Conservation (phyloP, 371 early-diverging fungal genomes). For the Smittium culicis region DNA sequence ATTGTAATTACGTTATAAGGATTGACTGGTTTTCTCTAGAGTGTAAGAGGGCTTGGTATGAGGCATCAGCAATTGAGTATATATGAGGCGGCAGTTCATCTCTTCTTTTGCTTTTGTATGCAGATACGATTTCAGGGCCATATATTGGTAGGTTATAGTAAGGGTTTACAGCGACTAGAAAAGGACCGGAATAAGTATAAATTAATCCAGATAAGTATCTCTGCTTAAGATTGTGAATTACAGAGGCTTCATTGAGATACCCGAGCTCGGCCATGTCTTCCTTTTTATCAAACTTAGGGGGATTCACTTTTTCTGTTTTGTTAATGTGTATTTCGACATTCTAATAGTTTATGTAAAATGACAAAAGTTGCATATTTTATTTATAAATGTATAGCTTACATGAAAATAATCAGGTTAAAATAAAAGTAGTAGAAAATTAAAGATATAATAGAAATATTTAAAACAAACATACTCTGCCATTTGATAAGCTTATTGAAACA, state of each 20-base stretch:
- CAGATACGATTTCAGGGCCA: slow-evolving; percentile 58
- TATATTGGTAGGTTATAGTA: slow-evolving; percentile 91
- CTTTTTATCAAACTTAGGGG: slow-evolving; percentile 95
- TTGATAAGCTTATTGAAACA: slow-evolving; percentile 54
- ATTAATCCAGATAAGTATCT: slow-evolving; percentile 85
- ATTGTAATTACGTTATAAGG: slow-evolving; percentile 64
- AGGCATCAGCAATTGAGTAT: slow-evolving; percentile 87
- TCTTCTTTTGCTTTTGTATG: slow-evolving; percentile 75
- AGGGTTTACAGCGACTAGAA: slow-evolving; percentile 98
- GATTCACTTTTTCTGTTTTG: slow-evolving; percentile 93
- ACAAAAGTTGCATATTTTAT: neutral
- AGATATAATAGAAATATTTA: neutral
- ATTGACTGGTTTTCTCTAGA: slow-evolving; percentile 95
- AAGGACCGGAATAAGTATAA: slow-evolving; percentile 99
- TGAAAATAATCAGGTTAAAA: no score
- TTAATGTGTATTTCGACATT: slow-evolving; percentile 43
- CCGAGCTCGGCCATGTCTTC: slow-evolving; percentile 98
- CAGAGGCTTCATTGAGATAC: slow-evolving; percentile 96
- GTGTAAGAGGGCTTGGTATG: slow-evolving; percentile 90
- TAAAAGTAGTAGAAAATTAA: neutral
- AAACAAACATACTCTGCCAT: slow-evolving; percentile 26
- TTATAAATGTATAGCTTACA: no score
- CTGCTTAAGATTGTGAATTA: slow-evolving; percentile 87
- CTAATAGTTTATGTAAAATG: slow-evolving; percentile 7
- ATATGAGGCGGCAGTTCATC: slow-evolving; percentile 93